Percentiles rank a stretch among this genome's conserved stretches.
phyloP scores from a whole-genome alignment of 2,329 filamentous ascomycete genomes.

The Chlorencoelia australis region DNA sequence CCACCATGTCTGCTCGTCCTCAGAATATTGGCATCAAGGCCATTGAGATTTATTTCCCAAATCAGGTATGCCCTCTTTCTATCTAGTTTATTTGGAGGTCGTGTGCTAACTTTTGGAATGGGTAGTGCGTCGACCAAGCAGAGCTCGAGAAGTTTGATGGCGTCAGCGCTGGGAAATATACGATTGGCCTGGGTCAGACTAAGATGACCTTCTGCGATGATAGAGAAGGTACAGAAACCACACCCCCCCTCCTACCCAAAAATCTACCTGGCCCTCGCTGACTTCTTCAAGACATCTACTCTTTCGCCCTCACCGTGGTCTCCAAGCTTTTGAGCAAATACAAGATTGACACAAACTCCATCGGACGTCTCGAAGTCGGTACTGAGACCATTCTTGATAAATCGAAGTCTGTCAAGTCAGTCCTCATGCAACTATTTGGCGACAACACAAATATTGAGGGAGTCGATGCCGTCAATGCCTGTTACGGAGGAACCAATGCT shows the following conservation, averaged over 20 bases:
- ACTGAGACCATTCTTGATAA: slow-evolving; percentile 83
- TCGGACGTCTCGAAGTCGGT: slow-evolving; percentile 75
- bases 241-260: slow-evolving; percentile 22
- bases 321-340: slow-evolving; percentile 75
- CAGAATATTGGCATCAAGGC: slow-evolving; percentile 89
- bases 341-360: slow-evolving; percentile 66
- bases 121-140: slow-evolving; percentile 70
- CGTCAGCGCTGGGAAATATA: slow-evolving; percentile 75
- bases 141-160: slow-evolving; percentile 84
- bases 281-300: slow-evolving; percentile 64
- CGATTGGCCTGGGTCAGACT: slow-evolving; percentile 81
- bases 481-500: slow-evolving; percentile 79
- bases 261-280: background rate
- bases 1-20: slow-evolving; percentile 60
- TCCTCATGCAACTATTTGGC: slow-evolving; percentile 78
- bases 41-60: slow-evolving; percentile 84
- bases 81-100: background rate
- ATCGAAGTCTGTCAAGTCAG: slow-evolving; percentile 84
- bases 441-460: slow-evolving; percentile 79
- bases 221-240: slow-evolving; percentile 77
- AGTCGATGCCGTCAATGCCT: slow-evolving; percentile 74
- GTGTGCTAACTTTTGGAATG: slow-evolving; percentile 5
- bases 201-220: slow-evolving; percentile 92
- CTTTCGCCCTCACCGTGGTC: slow-evolving; percentile 66
- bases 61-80: slow-evolving; percentile 52